A percentile compares a stretch with the other conserved stretches of the same genome.
Conservation (phyloP, 257 asterid genomes). For the Cinchona pubescens region DNA sequence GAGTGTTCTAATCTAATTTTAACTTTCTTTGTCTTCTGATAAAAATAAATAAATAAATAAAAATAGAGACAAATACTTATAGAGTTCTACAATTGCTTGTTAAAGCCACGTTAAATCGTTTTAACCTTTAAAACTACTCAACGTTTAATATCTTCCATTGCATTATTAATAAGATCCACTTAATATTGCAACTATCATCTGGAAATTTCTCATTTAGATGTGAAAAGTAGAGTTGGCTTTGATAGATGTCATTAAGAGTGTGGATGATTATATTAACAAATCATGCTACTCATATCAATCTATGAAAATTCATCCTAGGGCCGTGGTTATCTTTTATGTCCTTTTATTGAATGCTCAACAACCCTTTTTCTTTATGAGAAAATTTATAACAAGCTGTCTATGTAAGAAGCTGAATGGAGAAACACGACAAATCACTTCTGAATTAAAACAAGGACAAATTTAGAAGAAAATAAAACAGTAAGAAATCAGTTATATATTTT, state of each 20-base stretch:
- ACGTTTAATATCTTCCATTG: background rate
- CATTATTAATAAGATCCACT: background rate
- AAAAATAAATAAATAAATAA: too few relatives aligned
- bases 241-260: too few relatives aligned
- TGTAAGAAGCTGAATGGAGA: background rate
- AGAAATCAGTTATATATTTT: too few relatives aligned
- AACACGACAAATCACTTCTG: background rate
- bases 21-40: too few relatives aligned
- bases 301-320: too few relatives aligned
- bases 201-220: background rate
- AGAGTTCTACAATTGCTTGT: background rate
- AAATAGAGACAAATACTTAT: too few relatives aligned
- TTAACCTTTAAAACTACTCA: too few relatives aligned
- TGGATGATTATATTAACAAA: too few relatives aligned
- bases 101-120: background rate
- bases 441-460: background rate
- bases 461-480: background rate
- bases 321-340: background rate
- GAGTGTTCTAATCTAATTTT: too few relatives aligned
- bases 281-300: too few relatives aligned
- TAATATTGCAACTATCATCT: background rate
- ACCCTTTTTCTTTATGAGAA: background rate
- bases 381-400: background rate
- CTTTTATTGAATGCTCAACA: too few relatives aligned
- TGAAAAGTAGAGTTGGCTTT: too few relatives aligned